Base-by-base conservation (phyloP, 805 yeast species). In the Kluyveromyces siamensis region DNA sequence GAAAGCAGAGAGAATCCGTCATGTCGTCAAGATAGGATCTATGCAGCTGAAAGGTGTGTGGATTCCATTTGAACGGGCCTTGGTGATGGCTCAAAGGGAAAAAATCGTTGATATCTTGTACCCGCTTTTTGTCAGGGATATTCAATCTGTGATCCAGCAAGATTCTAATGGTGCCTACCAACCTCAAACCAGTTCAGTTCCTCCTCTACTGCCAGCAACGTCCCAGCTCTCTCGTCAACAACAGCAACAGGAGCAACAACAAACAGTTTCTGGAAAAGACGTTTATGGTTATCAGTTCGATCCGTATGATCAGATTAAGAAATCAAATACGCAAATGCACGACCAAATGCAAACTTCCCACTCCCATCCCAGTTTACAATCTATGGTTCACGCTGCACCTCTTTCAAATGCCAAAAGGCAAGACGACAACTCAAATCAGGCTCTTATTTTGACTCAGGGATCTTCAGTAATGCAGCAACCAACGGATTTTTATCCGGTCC, bases 31-130 rank as follows among this genome's bases (percentile, higher is more conserved):
- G 67, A 83, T 84, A 52, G 95, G 95, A 5, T 81, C 89, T 13
- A 85, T 86, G 90, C 90, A 86, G 65, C 71, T 86, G 57, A 86
- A 86, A 68, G 95, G 95, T 37, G 95, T 86, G 43, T 86, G 95
- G 95, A 84, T 86, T 50, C 95, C 95, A 1, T 84, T 84, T 61
- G 91, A 85, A 53, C 72, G 93, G 45, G 95, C 95, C 1, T 70
- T 81, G 43, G 83, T 84, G 35, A 82, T 85, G 79, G 95, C 95
- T 16, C 84, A 83, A 65, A 72, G 83, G 53, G 93, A 86, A 62
- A 84, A 87, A 39, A 84, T 83, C 51, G 79, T 76, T 27, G 87
- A 83, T 55, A 59, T 76, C 37, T 71, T 83, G 51, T 81, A 80
- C 58, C 87, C 88, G 2, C 68, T 83, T 43, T 82, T 83, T 64